phyloP scores from a whole-genome alignment of 2,329 filamentous ascomycete genomes.

The Diaporthe ampelina region DNA sequence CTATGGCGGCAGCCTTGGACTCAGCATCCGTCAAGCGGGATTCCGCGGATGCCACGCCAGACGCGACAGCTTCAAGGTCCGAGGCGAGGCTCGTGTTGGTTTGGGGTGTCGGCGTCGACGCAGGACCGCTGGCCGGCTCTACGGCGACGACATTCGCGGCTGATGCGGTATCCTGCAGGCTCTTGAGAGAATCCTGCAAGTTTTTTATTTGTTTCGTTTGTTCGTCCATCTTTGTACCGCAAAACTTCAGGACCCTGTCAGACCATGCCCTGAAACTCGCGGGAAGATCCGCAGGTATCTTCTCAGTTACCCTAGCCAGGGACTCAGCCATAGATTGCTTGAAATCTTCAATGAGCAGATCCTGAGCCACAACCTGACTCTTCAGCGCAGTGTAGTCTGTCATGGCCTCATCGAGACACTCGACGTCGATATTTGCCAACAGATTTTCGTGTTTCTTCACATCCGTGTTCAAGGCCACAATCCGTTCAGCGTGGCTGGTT shows the following conservation, averaged over 20 bases:
- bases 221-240: neutral
- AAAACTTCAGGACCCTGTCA: conserved; percentile 8
- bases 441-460: conserved; percentile 17
- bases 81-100: neutral
- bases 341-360: conserved; percentile 7
- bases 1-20: conserved; percentile 15
- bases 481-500: conserved; percentile 11
- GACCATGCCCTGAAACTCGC: conserved; percentile 21
- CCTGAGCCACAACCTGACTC: neutral
- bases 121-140: neutral
- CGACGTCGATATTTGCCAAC: conserved; percentile 29
- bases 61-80: neutral
- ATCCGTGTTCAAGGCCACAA: neutral
- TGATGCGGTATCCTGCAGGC: neutral
- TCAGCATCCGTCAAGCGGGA: neutral
- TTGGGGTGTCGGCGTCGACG: neutral
- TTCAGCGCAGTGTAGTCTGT: conserved; percentile 20
- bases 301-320: neutral
- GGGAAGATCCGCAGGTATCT: conserved; percentile 1
- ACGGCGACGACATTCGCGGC: neutral
- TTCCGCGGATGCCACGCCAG: conserved; percentile 7
- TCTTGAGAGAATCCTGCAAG: neutral
- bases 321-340: conserved; percentile 3
- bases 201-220: neutral
- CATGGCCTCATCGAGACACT: conserved; percentile 18